Base-by-base conservation (phyloP, 345 rosid genomes). In the Salix exigua region DNA sequence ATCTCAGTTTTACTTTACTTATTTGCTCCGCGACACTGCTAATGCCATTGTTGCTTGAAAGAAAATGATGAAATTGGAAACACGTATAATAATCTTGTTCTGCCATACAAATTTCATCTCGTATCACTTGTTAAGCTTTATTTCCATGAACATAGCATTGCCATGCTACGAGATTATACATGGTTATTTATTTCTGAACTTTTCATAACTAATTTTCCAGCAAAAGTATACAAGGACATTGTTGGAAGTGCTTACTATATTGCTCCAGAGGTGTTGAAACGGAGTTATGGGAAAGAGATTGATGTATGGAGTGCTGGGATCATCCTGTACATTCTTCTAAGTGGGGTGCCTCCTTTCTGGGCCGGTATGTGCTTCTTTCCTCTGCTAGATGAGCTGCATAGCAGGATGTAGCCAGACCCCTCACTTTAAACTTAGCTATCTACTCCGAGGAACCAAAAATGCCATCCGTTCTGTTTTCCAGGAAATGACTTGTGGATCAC, bases 291-390 rank as follows among this genome's bases (percentile, higher is more conserved):
- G 3, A 81, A 77, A 63, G 84, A 81, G 81, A 77, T 77, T 4
- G 84, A 81, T 73, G 73, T 81, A 9, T 81, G 84, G 84, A 81
- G 84, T 70, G 84, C 84, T 31, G 84, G 84, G 25, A 58, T 81
- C 72, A 81, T 81, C 48, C 46, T 81, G 16, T 81, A 77, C 28
- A 81, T 81, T 33, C 84, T 81, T 70, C 72, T 81, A 11, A 50
- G 81, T 33, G 84, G 84, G 17, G 75, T 65, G 8, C 81, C 84
- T 77, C 84, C 84, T 68, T 81, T 77, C 46, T 81, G 75, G 78
- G 84, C 69, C 14, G 84, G 84, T 81, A 55, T 4, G 53, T 23
- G 6, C 63, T 23, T 58, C 11, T 10, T 23, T 4, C 3, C 17
- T 46, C 50, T 14, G 14, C 16, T 46, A 46, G 13, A 3, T 46